Base-by-base conservation (phyloP, 2,329 filamentous ascomycete species). In the Colletotrichum sp. region DNA sequence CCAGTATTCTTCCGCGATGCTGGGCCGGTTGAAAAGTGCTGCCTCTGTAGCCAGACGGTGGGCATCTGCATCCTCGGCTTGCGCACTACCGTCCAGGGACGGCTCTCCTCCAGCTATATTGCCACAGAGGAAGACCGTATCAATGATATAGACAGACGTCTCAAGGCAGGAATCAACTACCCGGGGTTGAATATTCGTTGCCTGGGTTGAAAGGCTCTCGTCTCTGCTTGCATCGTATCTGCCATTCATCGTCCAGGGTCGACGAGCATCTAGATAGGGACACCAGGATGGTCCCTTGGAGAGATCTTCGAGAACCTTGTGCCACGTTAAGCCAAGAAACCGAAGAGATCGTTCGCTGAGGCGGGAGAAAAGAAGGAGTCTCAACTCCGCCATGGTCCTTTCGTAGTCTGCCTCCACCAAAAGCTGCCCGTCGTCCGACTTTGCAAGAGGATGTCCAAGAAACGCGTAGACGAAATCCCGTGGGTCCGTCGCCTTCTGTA, bases 241-340 rank as follows among this genome's bases (percentile, higher is more conserved):
- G 11, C 59, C 29, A 0, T 62, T 62, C 19, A 62, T 34, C 0
- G 29, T 62, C 57, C 57, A 62, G 19, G 27, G 57, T 27, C 19
- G 57, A n/a, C 27, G 27, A 9, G 27, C 16, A 30, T 62, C 29
- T 13, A 62, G 19, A 30, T n/a, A 30, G 29, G 57, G 57, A n/a
- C 57, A 62, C 57, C 57, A 62, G 16, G 57, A 34, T n/a, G 57
- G 57, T 34, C 57, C 57, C 16, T 9, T 30, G 6, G 19, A n/a
- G 15, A 62, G 11, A 32, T 62, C 57, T 12, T 9, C 3, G 2
- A 19, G 25, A 13, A 8, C 19, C 15, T n/a, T n/a, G n/a, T 62
- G 57, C 57, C 57, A 62, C 29, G 30, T 30, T n/a, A 62, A n/a
- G 27, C 57, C 57, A 12, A 62, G 57, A 62, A 62, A 62, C 16